phyloP scores from a whole-genome alignment of 2,329 filamentous ascomycete species.

The Coniochaeta sp. region DNA sequence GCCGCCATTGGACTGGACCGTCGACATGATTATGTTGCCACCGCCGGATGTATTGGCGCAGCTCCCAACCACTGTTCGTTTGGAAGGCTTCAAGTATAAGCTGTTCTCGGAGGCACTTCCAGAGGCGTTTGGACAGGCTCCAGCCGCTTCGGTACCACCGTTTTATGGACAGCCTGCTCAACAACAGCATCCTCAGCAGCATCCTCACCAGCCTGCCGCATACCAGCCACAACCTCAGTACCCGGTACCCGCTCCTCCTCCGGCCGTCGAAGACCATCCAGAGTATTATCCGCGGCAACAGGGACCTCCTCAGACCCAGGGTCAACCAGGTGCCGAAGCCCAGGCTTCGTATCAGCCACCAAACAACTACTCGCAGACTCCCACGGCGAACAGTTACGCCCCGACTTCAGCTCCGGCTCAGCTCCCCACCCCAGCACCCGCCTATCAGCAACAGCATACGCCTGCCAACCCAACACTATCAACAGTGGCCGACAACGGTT shows the following conservation, averaged over 20 bases:
- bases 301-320: neutral
- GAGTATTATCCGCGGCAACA: neutral
- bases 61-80: conserved; percentile 19
- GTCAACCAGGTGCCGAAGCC: neutral
- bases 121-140: conserved; percentile 18
- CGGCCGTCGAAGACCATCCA: neutral
- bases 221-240: neutral
- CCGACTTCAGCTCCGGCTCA: too few relatives aligned
- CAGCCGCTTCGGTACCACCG: neutral
- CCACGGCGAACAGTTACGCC: neutral
- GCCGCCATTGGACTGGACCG: conserved; percentile 32
- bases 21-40: conserved; percentile 38
- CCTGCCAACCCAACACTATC: neutral
- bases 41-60: conserved; percentile 22
- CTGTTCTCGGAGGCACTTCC: conserved; percentile 33
- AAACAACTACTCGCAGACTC: neutral
- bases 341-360: neutral
- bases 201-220: neutral
- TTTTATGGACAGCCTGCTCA: conserved; percentile 3
- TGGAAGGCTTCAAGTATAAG: conserved; percentile 23
- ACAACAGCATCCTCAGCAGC: too few relatives aligned
- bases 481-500: neutral
- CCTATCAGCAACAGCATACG: neutral
- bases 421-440: neutral
- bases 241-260: neutral